Evolutionary conservation across 177 flowering plant species (phyloP), one percentile per base, ranked within the genome.

Genomic region (Vitis hybrid): DNA sequence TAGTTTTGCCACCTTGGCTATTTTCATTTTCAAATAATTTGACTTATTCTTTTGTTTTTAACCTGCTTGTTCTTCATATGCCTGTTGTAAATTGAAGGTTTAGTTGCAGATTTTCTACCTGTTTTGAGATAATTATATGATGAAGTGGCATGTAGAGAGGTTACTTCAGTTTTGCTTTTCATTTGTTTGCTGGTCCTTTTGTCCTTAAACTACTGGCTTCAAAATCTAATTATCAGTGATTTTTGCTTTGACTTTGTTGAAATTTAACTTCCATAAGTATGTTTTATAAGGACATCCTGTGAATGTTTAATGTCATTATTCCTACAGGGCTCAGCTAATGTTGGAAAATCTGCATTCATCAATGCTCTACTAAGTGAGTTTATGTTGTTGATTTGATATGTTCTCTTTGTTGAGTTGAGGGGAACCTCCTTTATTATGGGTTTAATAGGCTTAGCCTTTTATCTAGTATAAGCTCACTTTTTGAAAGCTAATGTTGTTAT

Each of bases 341-440:
- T 95, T 77, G 99, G 99, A 64, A 95, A 95, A 78, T 95, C 99
- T 50, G 99, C 99, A 67, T 95, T 95, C 72, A 91, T 93, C 77
- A 93, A 84, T 84, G 98, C 97, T 73, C 61, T 95, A 70, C 79
- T 93, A 61, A 91, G 99, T 95, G 87, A 91, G 96, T 76, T 13
- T 29, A 14, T 51, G 8, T 10, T 66, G 51, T 57, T 55, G 16
- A 13, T n/a, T 19, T 60, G 45, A 33, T 33, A 31, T 26, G 19
- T 22, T 52, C 21, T 49, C 10, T 15, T 15, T 73, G 63, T 49
- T 57, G 49, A 5, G 45, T 33, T 33, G 45, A 33, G 45, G 45
- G 45, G 6, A 33, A 33, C 45, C 7, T 33, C 5, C 45, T 33
- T 33, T 33, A 33, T 33, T 33, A 33, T 33, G 45, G 45, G 7